Evolutionary conservation across 169 alveolate species (phyloP).

Genomic region (Plasmodium adleri): DNA sequence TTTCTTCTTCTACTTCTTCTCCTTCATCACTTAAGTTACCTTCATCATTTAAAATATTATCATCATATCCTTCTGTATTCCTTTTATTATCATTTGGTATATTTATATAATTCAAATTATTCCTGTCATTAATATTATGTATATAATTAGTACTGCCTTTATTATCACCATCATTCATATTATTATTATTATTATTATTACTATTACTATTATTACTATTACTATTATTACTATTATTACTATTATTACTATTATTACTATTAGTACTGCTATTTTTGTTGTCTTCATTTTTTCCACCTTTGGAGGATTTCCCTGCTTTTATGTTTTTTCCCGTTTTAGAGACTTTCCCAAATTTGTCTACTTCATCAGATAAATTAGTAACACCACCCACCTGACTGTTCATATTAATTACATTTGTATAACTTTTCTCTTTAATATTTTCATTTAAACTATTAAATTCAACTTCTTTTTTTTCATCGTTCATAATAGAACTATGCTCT

Average conservation of each 20-base stretch:
- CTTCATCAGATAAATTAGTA: too few relatives aligned
- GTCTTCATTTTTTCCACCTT: constrained; percentile 15
- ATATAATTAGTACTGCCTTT: neutral
- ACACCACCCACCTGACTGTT: too few relatives aligned
- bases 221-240: neutral
- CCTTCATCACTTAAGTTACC: constrained; percentile 43
- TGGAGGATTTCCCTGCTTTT: too few relatives aligned
- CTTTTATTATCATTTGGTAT: constrained; percentile 27
- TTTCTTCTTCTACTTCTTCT: constrained; percentile 73
- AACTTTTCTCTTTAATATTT: too few relatives aligned
- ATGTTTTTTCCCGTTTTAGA: too few relatives aligned
- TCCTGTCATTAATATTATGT: constrained; percentile 1
- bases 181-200: constrained; percentile 10
- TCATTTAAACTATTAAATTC: constrained; percentile 12
- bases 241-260: constrained; percentile 4
- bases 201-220: constrained; percentile 2
- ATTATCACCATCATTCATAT: neutral
- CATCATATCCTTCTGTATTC: constrained; percentile 49
- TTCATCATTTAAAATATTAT: constrained; percentile 52
- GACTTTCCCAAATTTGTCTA: too few relatives aligned
- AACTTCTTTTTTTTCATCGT: constrained; percentile 31
- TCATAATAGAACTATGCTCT: neutral
- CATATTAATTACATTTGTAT: too few relatives aligned
- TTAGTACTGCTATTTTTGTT: constrained; percentile 5
- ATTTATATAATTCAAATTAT: constrained; percentile 24